phyloP scores from a whole-genome alignment of 257 asterid species.

The Cinchona pubescens region DNA sequence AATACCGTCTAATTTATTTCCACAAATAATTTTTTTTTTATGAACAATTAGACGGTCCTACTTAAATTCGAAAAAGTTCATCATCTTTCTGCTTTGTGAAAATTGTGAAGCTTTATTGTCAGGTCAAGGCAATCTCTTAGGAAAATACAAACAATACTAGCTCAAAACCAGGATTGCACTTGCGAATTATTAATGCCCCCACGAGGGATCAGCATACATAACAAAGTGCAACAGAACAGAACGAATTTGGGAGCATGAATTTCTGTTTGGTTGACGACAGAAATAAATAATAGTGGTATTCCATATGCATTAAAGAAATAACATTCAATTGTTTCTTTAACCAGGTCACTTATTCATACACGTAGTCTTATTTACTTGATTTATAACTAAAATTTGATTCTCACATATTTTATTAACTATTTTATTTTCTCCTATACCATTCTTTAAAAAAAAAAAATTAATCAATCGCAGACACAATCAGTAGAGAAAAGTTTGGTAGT shows the following conservation, averaged over 20 bases:
- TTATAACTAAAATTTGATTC: background rate
- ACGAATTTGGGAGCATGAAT: constrained; percentile 1
- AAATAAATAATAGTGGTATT: too few relatives aligned
- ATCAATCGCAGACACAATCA: background rate
- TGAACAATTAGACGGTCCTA: too few relatives aligned
- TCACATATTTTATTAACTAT: background rate
- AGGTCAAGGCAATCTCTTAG: background rate
- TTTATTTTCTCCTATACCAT: background rate
- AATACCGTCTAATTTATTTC: too few relatives aligned
- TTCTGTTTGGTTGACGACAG: background rate
- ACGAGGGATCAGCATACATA: background rate
- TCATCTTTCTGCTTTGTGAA: background rate
- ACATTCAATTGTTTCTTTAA: background rate
- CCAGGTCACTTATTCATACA: background rate
- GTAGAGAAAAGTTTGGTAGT: background rate
- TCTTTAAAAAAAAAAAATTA: background rate
- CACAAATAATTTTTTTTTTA: too few relatives aligned
- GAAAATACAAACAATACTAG: background rate
- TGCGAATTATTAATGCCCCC: background rate
- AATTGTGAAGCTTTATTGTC: background rate
- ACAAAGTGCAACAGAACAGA: background rate
- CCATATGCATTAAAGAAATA: too few relatives aligned
- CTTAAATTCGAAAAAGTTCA: too few relatives aligned
- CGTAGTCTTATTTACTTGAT: background rate
- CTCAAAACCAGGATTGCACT: background rate